Base-by-base conservation (phyloP, 768 basidiomycete genomes). In the Trametopsis cervina region DNA sequence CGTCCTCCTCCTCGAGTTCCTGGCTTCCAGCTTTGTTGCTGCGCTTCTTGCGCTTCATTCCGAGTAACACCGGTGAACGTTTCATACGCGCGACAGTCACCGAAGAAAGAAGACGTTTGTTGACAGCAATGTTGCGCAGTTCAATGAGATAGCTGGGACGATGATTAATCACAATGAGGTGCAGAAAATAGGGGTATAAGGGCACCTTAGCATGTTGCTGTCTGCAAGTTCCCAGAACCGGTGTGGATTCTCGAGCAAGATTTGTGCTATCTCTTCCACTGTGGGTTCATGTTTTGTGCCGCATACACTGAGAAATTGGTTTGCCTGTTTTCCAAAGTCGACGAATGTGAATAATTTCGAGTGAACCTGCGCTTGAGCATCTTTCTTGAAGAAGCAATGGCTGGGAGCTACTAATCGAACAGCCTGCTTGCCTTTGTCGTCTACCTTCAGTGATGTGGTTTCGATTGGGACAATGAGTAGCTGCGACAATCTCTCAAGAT, bases 241-340 rank as follows among this genome's bases (percentile, higher is more conserved):
- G 25, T 68, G 70, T 11, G 91, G 87, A 61, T 90, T 73, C 1
- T 71, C 71, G 18, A 94, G 63, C 37, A 92, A 64, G 45, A 81
- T 83, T 44, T 74, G 73, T 0, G 81, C 83, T 37, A 92, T 74
- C 64, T 93, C 91, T 48, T 89, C 82, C 4, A 92, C 78, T 39
- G 80, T 90, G 3, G 95, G 94, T 59, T 92, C 89, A 37, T 77
- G 81, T 59, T 82, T 85, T 13, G 93, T 89, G 10, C 96, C 95
- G 56, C 90, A 90, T 2, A 87, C 83, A 45, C 75, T 77, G 39
- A 99, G 70, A 66, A 99, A 97, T 3, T 76, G 71, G 55, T 93
- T 95, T 21, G 86, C 95, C 4, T 73, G 68, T 1, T 74, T 60
- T 2, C 93, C 94, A 60, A 95, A 96, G 62, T 95, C 83, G 42